Evolutionary conservation across 2,329 filamentous ascomycete species (phyloP).

Genomic region (Cladophialophora psammophila): DNA sequence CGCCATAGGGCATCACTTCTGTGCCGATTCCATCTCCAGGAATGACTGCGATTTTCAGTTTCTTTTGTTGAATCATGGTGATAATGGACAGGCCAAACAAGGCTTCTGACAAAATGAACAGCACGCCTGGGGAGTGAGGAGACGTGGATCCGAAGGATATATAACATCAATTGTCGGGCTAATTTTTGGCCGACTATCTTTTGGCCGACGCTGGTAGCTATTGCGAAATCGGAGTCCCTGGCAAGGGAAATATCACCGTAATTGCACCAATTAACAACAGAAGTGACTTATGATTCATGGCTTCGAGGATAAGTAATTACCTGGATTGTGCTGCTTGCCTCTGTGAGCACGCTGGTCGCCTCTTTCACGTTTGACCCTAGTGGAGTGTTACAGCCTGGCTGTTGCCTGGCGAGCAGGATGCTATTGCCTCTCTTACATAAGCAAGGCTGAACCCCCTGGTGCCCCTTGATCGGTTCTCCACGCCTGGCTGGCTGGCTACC

Average conservation of each 20-base stretch:
- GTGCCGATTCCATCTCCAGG: slow-evolving; percentile 70
- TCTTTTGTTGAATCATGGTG: slow-evolving; percentile 19
- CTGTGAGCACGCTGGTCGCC: background rate
- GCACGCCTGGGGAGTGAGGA: background rate
- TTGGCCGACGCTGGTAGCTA: background rate
- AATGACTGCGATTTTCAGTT: slow-evolving; percentile 61
- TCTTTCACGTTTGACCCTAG: no score
- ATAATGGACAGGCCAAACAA: background rate
- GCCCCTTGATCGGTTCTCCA: no score
- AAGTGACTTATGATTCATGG: background rate
- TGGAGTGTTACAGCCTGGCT: no score
- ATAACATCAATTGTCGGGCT: background rate
- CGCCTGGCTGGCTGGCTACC: no score
- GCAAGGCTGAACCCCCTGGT: background rate
- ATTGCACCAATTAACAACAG: background rate
- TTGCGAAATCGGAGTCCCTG: background rate
- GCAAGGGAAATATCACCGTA: background rate
- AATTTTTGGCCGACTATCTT: background rate
- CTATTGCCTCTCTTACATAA: background rate
- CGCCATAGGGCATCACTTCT: slow-evolving; percentile 63
- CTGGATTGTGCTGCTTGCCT: background rate
- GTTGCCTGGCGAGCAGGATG: background rate
- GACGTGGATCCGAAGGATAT: background rate
- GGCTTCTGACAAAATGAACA: background rate
- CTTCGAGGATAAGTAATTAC: background rate